These are phyloP conservation scores for Excoecaria cochinchinensis DNA, from an alignment of 345 rosid species.

Conservation along the genomic window DNA sequence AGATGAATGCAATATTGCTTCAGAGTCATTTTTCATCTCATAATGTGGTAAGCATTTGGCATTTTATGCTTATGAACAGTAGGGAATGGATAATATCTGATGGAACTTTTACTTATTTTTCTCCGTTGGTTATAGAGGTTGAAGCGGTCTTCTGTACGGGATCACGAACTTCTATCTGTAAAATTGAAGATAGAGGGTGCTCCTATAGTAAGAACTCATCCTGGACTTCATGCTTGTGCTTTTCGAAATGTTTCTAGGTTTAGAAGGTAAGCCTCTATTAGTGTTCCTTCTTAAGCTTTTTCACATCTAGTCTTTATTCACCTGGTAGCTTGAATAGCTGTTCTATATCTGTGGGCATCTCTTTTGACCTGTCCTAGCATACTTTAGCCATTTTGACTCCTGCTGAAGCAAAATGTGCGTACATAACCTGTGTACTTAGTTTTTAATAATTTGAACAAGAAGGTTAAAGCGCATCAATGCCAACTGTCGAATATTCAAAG, in stretches of 20 bases:
- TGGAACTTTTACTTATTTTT: constrained; percentile 15
- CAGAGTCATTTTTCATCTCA: constrained; percentile 43
- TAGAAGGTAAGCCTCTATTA: constrained; percentile 41
- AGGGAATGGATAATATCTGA: constrained; percentile 10
- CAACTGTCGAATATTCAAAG: too few relatives aligned
- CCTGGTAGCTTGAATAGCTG: neutral
- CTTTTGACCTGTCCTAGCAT: too few relatives aligned
- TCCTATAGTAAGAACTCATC: constrained; percentile 28
- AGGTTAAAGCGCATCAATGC: too few relatives aligned
- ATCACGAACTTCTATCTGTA: constrained; percentile 57
- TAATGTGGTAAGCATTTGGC: constrained; percentile 47
- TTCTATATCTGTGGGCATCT: neutral
- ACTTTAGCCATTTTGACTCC: neutral
- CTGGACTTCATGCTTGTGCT: constrained; percentile 46
- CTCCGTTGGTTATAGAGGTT: constrained; percentile 47
- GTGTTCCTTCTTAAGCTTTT: neutral
- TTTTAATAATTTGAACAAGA: too few relatives aligned
- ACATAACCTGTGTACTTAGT: too few relatives aligned
- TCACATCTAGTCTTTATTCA: neutral
- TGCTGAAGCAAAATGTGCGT: neutral
- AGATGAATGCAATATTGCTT: constrained; percentile 55
- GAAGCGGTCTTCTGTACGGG: constrained; percentile 49
- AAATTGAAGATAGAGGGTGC: constrained; percentile 59
- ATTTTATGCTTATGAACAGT: constrained; percentile 3
- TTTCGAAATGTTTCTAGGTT: constrained; percentile 72